Percentiles rank a stretch among this genome's conserved stretches.
Evolutionary conservation across 1,139 yeast species (phyloP).

Genomic region (Scheffersomyces illinoinensis): DNA sequence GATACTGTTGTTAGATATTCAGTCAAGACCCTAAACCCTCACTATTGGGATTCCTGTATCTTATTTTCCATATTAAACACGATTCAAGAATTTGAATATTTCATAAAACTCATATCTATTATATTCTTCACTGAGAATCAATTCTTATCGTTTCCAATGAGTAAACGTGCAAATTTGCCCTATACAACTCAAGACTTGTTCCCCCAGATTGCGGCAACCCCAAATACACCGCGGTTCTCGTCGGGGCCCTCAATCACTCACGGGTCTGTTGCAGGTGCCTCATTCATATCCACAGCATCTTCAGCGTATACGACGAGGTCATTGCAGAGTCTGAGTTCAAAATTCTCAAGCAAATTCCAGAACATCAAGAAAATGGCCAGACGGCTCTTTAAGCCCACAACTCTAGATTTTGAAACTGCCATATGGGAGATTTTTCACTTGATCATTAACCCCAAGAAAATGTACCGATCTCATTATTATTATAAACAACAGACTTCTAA

Average conservation of each 20-base stretch:
- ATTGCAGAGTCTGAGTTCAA: neutral
- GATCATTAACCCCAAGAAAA: conserved; percentile 73
- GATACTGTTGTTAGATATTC: too few species aligned
- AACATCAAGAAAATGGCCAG: conserved; percentile 30
- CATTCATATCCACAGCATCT: conserved; percentile 22
- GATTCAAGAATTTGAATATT: neutral
- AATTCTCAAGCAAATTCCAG: conserved; percentile 4
- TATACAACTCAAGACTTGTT: conserved; percentile 41
- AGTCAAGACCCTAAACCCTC: too few species aligned
- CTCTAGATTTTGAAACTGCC: conserved; percentile 89
- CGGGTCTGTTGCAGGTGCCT: conserved; percentile 23
- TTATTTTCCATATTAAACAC: neutral
- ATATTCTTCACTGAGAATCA: neutral
- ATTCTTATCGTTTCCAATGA: conserved; percentile 5
- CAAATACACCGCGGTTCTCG: conserved; percentile 11
- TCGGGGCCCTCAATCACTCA: conserved; percentile 6
- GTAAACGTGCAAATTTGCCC: conserved; percentile 30
- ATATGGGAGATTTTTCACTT: conserved; percentile 85
- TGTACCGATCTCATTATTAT: conserved; percentile 78
- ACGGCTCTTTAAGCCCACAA: conserved; percentile 67
- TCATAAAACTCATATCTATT: neutral
- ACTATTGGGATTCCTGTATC: too few species aligned
- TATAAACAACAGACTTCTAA: conserved; percentile 45
- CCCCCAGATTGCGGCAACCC: conserved; percentile 21
- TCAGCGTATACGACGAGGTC: conserved; percentile 5